Base-by-base conservation (phyloP, 768 basidiomycete species). In the Lentinula sp. region DNA sequence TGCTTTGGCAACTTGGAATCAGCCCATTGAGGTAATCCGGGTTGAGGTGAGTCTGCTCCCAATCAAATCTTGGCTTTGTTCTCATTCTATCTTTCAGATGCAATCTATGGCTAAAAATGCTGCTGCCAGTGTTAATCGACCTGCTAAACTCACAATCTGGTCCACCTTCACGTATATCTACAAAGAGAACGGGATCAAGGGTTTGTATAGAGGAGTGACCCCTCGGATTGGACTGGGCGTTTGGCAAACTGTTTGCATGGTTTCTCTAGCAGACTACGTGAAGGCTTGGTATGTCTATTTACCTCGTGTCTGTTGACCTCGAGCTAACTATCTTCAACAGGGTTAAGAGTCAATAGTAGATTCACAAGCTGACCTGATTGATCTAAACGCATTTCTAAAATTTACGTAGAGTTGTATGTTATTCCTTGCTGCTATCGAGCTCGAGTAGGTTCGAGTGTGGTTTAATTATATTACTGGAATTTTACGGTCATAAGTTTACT, bases 181-280 rank as follows among this genome's bases (percentile, higher is more conserved):
- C 85, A 86, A 84, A 71, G 93, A 95, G 76, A 98, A 96, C 72
- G 97, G 97, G 58, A 80, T 99, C 69, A 94, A 91, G 75, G 97
- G 96, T 36, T 80, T 99, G 36, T 99, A 99, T 81, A 88, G 97
- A 53, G 97, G 97, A 67, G 96, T 99, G 20, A 93, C 95, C 0
- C 97, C 97, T 62, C 92, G 97, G 62, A 93, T 99, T 68, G 97
- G 86, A 64, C 85, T 99, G 62, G 95, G 96, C 62, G 84, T 96
- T 71, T 97, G 94, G 94, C 94, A 97, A 76, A 97, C 94, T 6
- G 81, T 98, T 66, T 99, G 97, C 81, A 99, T 99, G 96, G 96
- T 98, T 66, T 95, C 93, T 20, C 89, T 98, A 65, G 95, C 95
- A 18, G 95, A 98, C 76, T 95, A 95, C 70, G 95, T 98, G 65